Evolutionary conservation across 2,329 filamentous ascomycete species (phyloP).

Genomic region (Plenodomus biglobosus): DNA sequence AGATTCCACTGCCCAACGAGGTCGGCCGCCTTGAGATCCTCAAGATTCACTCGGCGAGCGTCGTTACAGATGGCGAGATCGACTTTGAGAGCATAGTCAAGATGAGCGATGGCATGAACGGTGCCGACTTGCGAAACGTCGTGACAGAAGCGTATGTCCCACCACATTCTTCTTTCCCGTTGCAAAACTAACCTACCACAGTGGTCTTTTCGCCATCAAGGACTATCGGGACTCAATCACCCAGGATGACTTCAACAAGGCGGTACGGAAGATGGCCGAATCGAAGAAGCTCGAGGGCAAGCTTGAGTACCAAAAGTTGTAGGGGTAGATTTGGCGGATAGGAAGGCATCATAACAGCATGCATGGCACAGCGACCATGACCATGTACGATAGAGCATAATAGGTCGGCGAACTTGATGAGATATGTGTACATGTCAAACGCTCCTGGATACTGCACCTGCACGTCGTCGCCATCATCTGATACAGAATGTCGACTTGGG

Average conservation of each 20-base stretch:
- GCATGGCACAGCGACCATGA: background rate
- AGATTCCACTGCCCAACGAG: constrained; percentile 96
- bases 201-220: constrained; percentile 96
- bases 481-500: background rate
- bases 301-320: constrained; percentile 95
- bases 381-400: background rate
- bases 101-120: constrained; percentile 98
- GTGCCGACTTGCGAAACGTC: constrained; percentile 94
- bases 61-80: constrained; percentile 89
- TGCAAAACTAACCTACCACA: constrained; percentile 46
- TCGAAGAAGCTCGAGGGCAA: constrained; percentile 98
- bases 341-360: background rate
- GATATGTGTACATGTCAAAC: background rate
- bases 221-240: constrained; percentile 95
- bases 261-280: constrained; percentile 94
- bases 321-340: constrained; percentile 27
- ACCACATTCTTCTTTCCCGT: background rate
- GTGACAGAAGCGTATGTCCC: constrained; percentile 91
- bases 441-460: background rate
- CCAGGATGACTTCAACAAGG: constrained; percentile 99
- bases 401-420: background rate
- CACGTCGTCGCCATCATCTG: no score
- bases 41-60: constrained; percentile 90
- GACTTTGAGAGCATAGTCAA: constrained; percentile 99
- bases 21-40: constrained; percentile 94